Evolutionary conservation across 169 alveolate genomes (phyloP), one percentile per base, ranked within the genome.

Genomic region (Plasmodium ovale): DNA sequence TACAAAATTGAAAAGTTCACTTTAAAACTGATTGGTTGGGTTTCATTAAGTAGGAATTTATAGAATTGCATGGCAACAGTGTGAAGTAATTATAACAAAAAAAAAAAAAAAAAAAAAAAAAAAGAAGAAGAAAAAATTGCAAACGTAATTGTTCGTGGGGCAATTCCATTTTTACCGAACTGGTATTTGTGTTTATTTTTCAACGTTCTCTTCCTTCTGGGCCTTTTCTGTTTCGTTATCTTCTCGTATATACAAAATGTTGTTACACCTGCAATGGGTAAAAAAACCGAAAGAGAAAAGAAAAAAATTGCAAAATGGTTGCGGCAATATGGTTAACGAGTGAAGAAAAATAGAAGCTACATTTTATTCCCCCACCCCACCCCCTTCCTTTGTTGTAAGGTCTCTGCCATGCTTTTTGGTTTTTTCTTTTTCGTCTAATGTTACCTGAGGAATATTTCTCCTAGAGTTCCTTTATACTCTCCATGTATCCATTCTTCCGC

Each of bases 401-500:
- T 39, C 9, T 39, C 9, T 39, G 5, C 9, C 16, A 0, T 12
- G 27, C 16, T 53, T 53, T 0, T 53, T 53, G 9, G 12, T 19
- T 19, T 7, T 54, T 54, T 19, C 25, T 0, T 54, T 54, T 54
- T 54, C 10, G 25, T 14, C 10, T n/a, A 12, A 6, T 19, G 67
- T 23, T 90, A 95, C 97, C 97, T 93, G 19, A 95, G 74, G 47
- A 94, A 73, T 58, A 95, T 94, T 29, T 95, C 93, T 39, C 99
- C 99, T 56, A 97, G 92, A 42, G 93, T 92, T 23, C 99, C 99
- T 42, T 94, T 97, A 73, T 94, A 92, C 70, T 93, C 95, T 4
- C 97, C 98, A 71, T 96, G 97, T 21, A 96, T 94, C 98, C 98
- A 97, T 84, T 97, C 99, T 88, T 97, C 99, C 37, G 98, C 95